Evolutionary conservation across 345 rosid genomes (phyloP), one percentile per base, ranked within the genome.

Genomic region (Hirschfeldia incana): DNA sequence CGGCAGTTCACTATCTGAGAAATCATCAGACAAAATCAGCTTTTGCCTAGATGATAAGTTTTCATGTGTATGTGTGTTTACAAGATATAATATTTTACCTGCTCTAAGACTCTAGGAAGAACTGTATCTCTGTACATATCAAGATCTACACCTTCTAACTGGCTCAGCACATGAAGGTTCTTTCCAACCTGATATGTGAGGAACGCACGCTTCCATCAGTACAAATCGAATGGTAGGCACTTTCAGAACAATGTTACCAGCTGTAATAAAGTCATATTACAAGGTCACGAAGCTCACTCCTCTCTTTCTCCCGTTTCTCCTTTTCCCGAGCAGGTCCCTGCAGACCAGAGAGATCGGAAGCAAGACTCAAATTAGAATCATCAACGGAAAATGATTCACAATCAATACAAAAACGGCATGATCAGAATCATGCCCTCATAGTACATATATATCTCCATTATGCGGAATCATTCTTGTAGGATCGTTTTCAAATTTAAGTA

Each of bases 271-370:
- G 67, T 74, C 87, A 80, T 69, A 82, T 93, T 95, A 95, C 99
- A 90, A 95, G 99, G 90, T 95, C 99, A 34, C 99, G 98, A 58
- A 95, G 97, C 92, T 93, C 98, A 86, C 88, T 92, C 91, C 99
- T 90, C 82, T 95, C 99, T 83, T 88, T 95, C 86, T 95, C 99
- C 86, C 98, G 94, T 80, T 83, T 93, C 82, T 93, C 98, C 97
- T 92, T 95, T 49, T 87, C 98, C 80, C 99, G 97, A 90, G 93
- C 88, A 87, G 98, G 97, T 84, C 98, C 99, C 99, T 95, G 98
- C 98, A 95, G 92, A 91, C 98, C 93, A 95, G 93, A 93, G 93
- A 91, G 87, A 92, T 98, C 92, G 84, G 91, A 82, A 93, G 93
- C 97, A 93, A 88, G 87, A 94, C 91, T 95, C 97, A 93, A 87